A percentile compares a stretch with the other conserved stretches of the same genome.
phyloP scores from a whole-genome alignment of 2,329 filamentous ascomycete genomes.

The Chaetomium strumarium region DNA sequence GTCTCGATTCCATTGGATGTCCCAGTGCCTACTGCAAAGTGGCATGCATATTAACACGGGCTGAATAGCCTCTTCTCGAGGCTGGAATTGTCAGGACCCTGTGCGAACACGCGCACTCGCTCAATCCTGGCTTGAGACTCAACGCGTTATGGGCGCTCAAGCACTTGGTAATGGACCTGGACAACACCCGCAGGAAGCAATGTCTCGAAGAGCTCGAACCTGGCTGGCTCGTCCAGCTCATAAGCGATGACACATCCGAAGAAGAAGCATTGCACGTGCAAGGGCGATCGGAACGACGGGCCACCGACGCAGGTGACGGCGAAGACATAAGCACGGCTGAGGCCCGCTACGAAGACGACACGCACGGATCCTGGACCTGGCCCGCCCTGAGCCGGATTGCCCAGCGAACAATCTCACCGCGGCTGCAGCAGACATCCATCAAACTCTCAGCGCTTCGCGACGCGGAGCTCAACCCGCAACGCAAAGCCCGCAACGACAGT shows the following conservation, averaged over 20 bases:
- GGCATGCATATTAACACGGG: conserved; percentile 6
- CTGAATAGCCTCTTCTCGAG: conserved; percentile 60
- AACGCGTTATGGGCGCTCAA: conserved; percentile 93
- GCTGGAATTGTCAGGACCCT: conserved; percentile 69
- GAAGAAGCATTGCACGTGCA: conserved; percentile 42
- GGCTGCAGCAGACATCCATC: conserved; percentile 45
- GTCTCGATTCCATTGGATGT: conserved; percentile 29
- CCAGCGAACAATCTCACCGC: conserved; percentile 30
- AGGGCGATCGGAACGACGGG: conserved; percentile 18
- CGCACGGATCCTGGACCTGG: conserved; percentile 22
- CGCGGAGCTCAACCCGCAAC: conserved; percentile 60
- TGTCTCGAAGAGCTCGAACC: conserved; percentile 73
- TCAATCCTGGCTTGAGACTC: conserved; percentile 70
- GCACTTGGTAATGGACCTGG: conserved; percentile 71
- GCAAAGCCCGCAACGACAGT: conserved; percentile 69
- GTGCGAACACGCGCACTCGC: conserved; percentile 77
- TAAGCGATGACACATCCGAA: conserved; percentile 55
- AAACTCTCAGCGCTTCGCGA: conserved; percentile 52
- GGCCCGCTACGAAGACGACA: conserved; percentile 35
- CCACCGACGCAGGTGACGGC: conserved; percentile 37
- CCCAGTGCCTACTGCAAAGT: background rate
- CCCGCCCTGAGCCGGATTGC: conserved; percentile 16
- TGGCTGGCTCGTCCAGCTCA: conserved; percentile 73
- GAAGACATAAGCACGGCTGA: conserved; percentile 47
- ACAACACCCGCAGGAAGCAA: conserved; percentile 65